Percentiles rank a stretch among this genome's conserved stretches.
These are phyloP conservation scores for Pseudonitzschia multistriata DNA, from an alignment of 108 stramenopile species.

Conservation along the genomic window DNA sequence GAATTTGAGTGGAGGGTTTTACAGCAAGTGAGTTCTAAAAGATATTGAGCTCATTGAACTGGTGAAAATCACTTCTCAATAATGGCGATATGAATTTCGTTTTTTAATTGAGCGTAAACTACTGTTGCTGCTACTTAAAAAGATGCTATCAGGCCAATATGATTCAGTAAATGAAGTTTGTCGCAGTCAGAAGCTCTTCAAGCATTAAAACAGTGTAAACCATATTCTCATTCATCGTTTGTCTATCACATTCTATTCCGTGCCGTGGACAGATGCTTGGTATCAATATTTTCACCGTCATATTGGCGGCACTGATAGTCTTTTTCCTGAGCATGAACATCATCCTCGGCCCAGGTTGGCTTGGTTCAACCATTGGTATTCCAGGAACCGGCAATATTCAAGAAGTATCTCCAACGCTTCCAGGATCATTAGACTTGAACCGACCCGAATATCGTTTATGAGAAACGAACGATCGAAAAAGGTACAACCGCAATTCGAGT, in stretches of 20 bases:
- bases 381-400: constrained; percentile 64
- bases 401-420: constrained; percentile 61
- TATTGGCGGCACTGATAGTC: constrained; percentile 54
- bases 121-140: background rate
- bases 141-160: too few relatives aligned
- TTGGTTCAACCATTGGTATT: constrained; percentile 62
- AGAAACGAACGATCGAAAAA: background rate
- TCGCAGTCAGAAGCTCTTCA: too few relatives aligned
- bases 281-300: constrained; percentile 76
- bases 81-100: background rate
- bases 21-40: constrained; percentile 45
- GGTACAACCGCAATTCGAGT: too few relatives aligned
- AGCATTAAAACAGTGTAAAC: too few relatives aligned
- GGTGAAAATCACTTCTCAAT: background rate
- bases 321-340: constrained; percentile 69
- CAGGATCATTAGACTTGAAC: constrained; percentile 60
- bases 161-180: too few relatives aligned
- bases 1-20: constrained; percentile 53
- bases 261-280: constrained; percentile 52
- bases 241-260: background rate
- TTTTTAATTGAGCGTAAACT: background rate
- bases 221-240: too few relatives aligned
- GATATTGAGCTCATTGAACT: background rate
- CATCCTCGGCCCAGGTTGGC: constrained; percentile 74
- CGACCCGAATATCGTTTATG: constrained; percentile 48